Conservation (phyloP, 441 rosid genomes). For the Brassica balearica region DNA sequence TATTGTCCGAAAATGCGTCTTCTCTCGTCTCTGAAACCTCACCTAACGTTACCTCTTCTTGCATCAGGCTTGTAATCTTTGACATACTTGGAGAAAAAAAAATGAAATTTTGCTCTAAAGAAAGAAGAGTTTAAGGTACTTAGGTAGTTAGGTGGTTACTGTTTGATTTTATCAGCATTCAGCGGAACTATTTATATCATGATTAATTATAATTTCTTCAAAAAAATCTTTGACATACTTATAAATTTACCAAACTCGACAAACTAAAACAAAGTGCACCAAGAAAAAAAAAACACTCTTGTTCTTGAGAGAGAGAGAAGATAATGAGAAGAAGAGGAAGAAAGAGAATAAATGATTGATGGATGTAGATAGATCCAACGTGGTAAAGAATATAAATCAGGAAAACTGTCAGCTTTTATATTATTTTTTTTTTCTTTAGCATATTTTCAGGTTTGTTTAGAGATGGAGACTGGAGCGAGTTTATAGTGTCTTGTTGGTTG, state of each 20-base stretch:
- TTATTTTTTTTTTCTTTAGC: constrained; percentile 17
- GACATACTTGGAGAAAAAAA: too few species aligned
- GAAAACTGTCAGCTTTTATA: constrained; percentile 43
- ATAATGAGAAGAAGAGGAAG: neutral
- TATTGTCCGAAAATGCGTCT: neutral
- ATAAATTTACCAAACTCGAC: neutral
- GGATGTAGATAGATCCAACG: constrained; percentile 46
- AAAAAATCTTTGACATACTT: too few species aligned
- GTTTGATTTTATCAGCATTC: neutral
- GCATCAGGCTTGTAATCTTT: neutral
- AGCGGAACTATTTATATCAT: neutral
- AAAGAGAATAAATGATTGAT: constrained; percentile 37
- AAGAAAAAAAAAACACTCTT: neutral
- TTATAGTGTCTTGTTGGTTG: constrained; percentile 10
- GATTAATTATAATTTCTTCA: constrained; percentile 5
- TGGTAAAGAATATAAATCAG: constrained; percentile 43
- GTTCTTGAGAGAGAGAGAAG: constrained; percentile 2
- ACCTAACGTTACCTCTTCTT: constrained; percentile 1
- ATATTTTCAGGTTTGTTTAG: constrained; percentile 28
- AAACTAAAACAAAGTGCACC: neutral
- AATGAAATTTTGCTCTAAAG: neutral
- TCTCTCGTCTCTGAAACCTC: neutral
- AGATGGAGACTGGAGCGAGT: constrained; percentile 43
- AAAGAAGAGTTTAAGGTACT: neutral
- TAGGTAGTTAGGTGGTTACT: neutral